phyloP scores from a whole-genome alignment of 1,284 basidiomycete genomes.

The Lentinula novae-zelandiae region DNA sequence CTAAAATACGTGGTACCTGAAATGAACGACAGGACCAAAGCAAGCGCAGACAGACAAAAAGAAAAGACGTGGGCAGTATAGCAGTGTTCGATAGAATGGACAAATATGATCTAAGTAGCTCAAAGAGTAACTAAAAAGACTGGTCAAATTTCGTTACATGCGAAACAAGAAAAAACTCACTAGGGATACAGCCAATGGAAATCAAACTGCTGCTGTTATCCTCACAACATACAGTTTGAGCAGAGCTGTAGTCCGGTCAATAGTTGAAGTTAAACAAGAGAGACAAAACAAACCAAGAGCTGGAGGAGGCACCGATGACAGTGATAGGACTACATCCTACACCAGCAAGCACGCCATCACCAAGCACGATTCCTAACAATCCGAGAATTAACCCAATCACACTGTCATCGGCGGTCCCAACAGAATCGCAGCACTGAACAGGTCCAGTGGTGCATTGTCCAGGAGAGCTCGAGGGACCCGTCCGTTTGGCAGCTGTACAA shows the following conservation, averaged over 20 bases:
- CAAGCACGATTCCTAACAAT: conserved; percentile 25
- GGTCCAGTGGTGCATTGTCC: conserved; percentile 33
- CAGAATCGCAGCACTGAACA: conserved; percentile 37
- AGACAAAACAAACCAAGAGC: conserved; percentile 33
- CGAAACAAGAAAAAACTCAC: background rate
- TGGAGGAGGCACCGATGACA: conserved; percentile 21
- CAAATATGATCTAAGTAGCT: background rate
- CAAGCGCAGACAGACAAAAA: background rate
- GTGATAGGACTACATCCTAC: conserved; percentile 32
- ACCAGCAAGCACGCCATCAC: conserved; percentile 24
- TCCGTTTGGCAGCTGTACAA: conserved; percentile 24
- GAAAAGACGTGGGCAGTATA: background rate
- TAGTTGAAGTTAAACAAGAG: background rate
- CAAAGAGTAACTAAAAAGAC: background rate
- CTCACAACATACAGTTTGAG: conserved; percentile 42
- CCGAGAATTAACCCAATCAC: conserved; percentile 18
- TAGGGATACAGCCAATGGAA: conserved; percentile 25
- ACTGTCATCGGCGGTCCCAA: conserved; percentile 15
- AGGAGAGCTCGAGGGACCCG: conserved; percentile 25
- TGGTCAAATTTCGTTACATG: background rate
- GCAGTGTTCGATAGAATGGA: background rate
- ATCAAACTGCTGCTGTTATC: conserved; percentile 39
- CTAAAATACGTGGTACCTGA: background rate
- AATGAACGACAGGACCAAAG: background rate
- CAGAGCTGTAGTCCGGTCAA: conserved; percentile 23